Evolutionary conservation across 208 protist genomes (phyloP), one percentile per base, ranked within the genome.

Genomic region (Trypanosoma melophagium): DNA sequence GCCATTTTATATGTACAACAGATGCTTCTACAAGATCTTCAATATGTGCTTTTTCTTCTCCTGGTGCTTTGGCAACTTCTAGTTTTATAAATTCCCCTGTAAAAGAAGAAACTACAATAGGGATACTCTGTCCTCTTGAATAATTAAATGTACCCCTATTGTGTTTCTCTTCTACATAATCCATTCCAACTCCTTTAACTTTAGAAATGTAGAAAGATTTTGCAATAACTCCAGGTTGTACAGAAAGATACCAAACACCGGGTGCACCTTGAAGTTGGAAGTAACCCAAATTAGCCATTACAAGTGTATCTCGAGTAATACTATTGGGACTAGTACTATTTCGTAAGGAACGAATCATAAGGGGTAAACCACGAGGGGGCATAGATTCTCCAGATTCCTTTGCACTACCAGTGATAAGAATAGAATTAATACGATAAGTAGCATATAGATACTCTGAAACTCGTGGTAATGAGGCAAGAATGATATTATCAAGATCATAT

Each of bases 251-350:
- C 85, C 87, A 98, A 28, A 96, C 51, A 44, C 96, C 97, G 10
- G 97, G 97, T 16, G 74, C 66, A 1, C 89, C 87, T 62, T 98
- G 90, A 8, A 99, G 84, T 84, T 99, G 98, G 72, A 98, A 99
- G 76, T 99, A 99, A 44, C 97, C 98, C 31, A 92, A 66, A 68
- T 97, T 98, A 17, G 81, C 72, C 98, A 99, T 99, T 14, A 99
- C 98, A 19, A 98, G 78, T 25, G 98, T 99, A 74, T 99, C 97
- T 9, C 77, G 81, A 0, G 79, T 41, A 14, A 61, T 50, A 47
- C n/a, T 21, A 52, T 3, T 53, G 47, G 49, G 40, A 42, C 3
- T 14, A 41, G 22, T 22, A 45, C 47, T 52, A 14, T 19, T 45
- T 63, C 10, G 16, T 28, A 68, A 65, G 0, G 83, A 57, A 19